Base-by-base conservation (phyloP, 176 grass and related monocot genomes). In the Bothriochloa decipiens region DNA sequence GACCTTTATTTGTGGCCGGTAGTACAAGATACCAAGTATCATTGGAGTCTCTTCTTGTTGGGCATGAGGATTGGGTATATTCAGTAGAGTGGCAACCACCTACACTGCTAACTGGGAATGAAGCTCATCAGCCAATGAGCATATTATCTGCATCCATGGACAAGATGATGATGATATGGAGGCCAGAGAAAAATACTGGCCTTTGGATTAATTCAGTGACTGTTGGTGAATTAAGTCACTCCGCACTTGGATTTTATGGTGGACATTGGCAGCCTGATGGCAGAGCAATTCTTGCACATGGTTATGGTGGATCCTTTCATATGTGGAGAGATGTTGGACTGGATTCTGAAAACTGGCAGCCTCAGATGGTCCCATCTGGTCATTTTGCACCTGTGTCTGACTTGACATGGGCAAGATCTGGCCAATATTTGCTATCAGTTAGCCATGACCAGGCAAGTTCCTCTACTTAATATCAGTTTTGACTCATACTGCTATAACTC, bases 151-250 rank as follows among this genome's bases (percentile, higher is more conserved):
- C 96, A 85, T 99, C 96, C 73, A 99, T 99, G 96, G 96, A 99
- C 70, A 99, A 99, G 83, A 94, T 91, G 77, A 96, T 99, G 96
- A 99, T 99, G 91, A 94, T 99, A 74, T 96, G 96, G 96, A 88
- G 86, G 47, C 96, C 96, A 53, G 93, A 96, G 74, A 90, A 87
- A 88, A 94, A 32, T 89, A 94, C 93, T 69, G 91, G 96, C 65
- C 86, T 99, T 79, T 99, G 96, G 93, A 79, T 99, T 68, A 96
- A 99, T 92, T 85, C 86, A 6, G 96, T 99, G 78, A 94, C 88
- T 17, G 91, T 96, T 75, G 96, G 93, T 90, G 96, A 99, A 91
- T 77, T 99, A 84, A 92, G 86, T 79, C 93, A 94, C 68, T 94
- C 90, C 18, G 89, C 93, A 66, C 89, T 96, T 80, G 93, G 96